Conservation (phyloP, 768 basidiomycete species). For the Lactarius vividus region DNA sequence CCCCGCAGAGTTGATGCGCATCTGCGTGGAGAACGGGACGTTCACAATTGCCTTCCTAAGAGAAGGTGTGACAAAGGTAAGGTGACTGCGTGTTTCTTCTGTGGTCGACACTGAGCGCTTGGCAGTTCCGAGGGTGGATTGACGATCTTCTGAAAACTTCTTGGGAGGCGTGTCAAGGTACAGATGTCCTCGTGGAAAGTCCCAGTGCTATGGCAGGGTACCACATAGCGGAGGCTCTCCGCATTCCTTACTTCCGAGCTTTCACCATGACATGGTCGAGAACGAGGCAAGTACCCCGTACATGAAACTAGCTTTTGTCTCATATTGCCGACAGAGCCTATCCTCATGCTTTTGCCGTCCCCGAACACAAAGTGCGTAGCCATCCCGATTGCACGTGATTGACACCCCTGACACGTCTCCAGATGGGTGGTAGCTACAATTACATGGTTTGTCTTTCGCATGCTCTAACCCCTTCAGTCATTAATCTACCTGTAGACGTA, state of each 20-base stretch:
- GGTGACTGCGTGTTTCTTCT: constrained; percentile 16
- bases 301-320: neutral
- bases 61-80: constrained; percentile 83
- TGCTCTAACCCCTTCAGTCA: constrained; percentile 15
- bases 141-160: constrained; percentile 94
- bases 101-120: constrained; percentile 15
- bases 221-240: constrained; percentile 93
- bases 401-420: constrained; percentile 11
- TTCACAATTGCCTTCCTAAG: constrained; percentile 95
- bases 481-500: constrained; percentile 56
- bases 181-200: constrained; percentile 91
- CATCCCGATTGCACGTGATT: neutral
- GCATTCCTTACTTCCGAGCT: constrained; percentile 91
- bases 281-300: constrained; percentile 54
- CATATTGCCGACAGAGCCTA: constrained; percentile 65
- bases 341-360: constrained; percentile 97
- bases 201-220: constrained; percentile 97
- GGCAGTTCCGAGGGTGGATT: constrained; percentile 93
- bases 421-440: constrained; percentile 97
- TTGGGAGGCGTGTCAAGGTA: constrained; percentile 95
- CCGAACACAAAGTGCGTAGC: constrained; percentile 76
- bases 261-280: constrained; percentile 99
- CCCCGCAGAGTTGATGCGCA: constrained; percentile 95
- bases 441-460: constrained; percentile 71
- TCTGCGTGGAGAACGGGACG: constrained; percentile 97